These are phyloP conservation scores for Linum trigynum DNA, from an alignment of 345 rosid genomes.

Conservation along the genomic window DNA sequence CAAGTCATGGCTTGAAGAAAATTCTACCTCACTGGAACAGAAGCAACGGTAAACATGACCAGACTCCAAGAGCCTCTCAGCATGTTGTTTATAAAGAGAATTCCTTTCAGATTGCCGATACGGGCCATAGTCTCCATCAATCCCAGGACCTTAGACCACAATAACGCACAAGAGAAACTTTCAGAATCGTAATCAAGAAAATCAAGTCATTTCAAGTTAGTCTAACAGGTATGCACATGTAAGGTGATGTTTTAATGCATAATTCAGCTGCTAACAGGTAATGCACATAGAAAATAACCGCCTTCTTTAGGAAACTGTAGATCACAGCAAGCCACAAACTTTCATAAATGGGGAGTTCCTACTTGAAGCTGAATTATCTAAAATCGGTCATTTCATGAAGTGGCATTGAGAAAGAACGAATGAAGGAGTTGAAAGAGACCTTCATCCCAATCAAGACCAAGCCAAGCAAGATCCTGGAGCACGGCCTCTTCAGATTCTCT, in stretches of 20 bases:
- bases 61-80: slow-evolving; percentile 68
- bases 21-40: slow-evolving; percentile 67
- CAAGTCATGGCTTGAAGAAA: neutral
- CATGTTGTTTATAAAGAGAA: slow-evolving; percentile 62
- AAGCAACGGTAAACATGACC: slow-evolving; percentile 89
- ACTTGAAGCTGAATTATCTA: no score
- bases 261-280: no score
- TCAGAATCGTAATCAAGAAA: neutral
- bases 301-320: no score
- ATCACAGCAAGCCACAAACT: no score
- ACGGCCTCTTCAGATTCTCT: slow-evolving; percentile 86
- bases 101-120: slow-evolving; percentile 91
- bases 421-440: slow-evolving; percentile 24
- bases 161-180: neutral
- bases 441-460: slow-evolving; percentile 94
- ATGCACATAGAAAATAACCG: no score
- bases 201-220: neutral
- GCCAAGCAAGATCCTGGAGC: slow-evolving; percentile 83
- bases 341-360: no score
- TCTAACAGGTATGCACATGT: neutral
- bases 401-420: no score
- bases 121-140: slow-evolving; percentile 80
- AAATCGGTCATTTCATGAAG: neutral
- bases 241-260: neutral
- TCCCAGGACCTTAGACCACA: slow-evolving; percentile 48